Base-by-base conservation (phyloP, 495 filamentous ascomycete genomes). In the Penicillium tannophilum region DNA sequence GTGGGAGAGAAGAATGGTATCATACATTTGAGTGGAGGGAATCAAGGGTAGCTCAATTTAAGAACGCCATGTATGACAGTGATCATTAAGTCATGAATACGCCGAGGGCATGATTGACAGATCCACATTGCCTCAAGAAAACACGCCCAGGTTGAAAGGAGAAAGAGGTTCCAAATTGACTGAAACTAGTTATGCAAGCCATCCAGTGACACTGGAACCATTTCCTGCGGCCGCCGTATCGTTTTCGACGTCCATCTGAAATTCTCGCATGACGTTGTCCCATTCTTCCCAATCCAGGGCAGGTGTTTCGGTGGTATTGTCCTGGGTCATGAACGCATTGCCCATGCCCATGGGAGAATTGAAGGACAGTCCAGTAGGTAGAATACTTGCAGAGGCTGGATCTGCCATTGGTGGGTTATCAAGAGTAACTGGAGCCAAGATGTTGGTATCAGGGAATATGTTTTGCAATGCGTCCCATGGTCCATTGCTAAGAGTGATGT, bases 201-300 rank as follows among this genome's bases (percentile, higher is more conserved):
- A 78, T 54, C 69, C 69, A 7, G 66, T 58, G n/a, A 73, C 59
- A 55, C 73, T 69, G 24, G 56, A 61, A 16, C 62, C 68, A 45
- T 67, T 68, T 4, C 62, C 52, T 1, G 60, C 60, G 4, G 16
- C 51, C 4, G 58, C 19, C 28, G 67, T 62, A 1, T 67, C 65
- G 20, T 74, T 70, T 17, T 74, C 70, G 44, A 79, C 48, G 36
- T 79, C 76, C 62, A 71, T 70, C 46, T 82, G 73, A 55, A 79
- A 82, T 31, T 82, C 78, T 5, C 76, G 75, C 74, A 82, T 77
- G 30, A 82, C 79, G 26, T 77, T 71, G 47, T 80, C 78, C 76
- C 79, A 81, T 26, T 79, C 75, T 28, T 77, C 74, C 76, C 78
- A 77, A 45, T 65, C 70, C 24, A 76, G 60, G 14, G 54, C 31